Evolutionary conservation across 192 early-diverging fungal genomes (phyloP), one percentile per base, ranked within the genome.

Genomic region (Podila epigama): DNA sequence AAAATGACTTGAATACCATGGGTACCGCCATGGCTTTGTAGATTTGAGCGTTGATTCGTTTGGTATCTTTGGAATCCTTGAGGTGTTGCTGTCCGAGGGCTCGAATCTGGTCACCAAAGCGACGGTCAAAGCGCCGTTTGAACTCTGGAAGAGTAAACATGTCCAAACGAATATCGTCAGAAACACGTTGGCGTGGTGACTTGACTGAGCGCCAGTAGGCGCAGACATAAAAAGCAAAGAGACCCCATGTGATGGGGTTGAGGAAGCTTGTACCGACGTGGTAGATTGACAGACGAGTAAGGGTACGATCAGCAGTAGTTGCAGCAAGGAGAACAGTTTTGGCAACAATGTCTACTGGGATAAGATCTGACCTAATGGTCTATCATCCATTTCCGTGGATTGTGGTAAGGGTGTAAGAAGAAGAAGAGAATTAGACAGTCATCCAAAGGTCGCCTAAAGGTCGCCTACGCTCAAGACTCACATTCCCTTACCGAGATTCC

Each of bases 311-410:
- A 13, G 66, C 73, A 18, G 66, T 77, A 18, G 73, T 77, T 11
- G 73, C 73, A 0, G 73, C 50, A 29, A 77, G 73, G 48, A 77
- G 73, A n/a, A 68, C 68, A 1, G 48, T 28, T 36, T 77, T 77
- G 36, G 73, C 42, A 22, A 77, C 73, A 31, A 77, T 58, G 40
- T 77, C 73, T 12, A 77, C 73, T 5, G 73, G 73, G 35, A 77
- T 59, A 16, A 77, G 39, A 39, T 77, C 73, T 4, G 73, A 59
- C 16, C 52, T 58, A 13, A 28, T 48, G 28, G 28, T 25, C 70
- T 73, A 55, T 35, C n/a, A n/a, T n/a, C n/a, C n/a, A n/a, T n/a
- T n/a, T n/a, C n/a, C n/a, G n/a, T n/a, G n/a, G 3, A 18, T 7
- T 11, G 15, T 4, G 25, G 54, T 4, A 42, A 42, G 41, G 13